A percentile compares a stretch with the other conserved stretches of the same genome.
Conservation (phyloP, 768 basidiomycete species). For the Mycena pura region DNA sequence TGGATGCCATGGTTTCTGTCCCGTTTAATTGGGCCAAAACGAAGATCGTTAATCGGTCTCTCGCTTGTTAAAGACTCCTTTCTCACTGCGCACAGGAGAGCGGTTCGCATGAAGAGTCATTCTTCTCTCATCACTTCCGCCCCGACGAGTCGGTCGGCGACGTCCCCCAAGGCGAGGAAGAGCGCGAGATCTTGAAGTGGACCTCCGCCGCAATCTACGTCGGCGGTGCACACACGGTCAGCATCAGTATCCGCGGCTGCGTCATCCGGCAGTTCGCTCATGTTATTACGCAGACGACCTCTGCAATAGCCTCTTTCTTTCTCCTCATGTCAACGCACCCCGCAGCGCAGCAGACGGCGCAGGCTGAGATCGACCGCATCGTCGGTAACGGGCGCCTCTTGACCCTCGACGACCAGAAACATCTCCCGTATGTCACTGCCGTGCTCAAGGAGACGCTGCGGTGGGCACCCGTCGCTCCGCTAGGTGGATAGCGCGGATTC, state of each 20-base stretch:
- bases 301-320: slow-evolving; percentile 32
- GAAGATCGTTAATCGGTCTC: slow-evolving; percentile 34
- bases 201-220: slow-evolving; percentile 20
- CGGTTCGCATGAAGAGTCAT: slow-evolving; percentile 38
- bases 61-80: background rate
- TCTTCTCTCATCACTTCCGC: slow-evolving; percentile 41
- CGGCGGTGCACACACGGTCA: slow-evolving; percentile 27
- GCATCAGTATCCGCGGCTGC: background rate
- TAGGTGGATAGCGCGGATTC: slow-evolving; percentile 4
- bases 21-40: slow-evolving; percentile 42
- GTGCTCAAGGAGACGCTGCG: slow-evolving; percentile 37
- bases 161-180: background rate
- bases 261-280: background rate
- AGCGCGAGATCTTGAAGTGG: slow-evolving; percentile 14
- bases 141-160: slow-evolving; percentile 32
- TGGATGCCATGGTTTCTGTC: slow-evolving; percentile 30
- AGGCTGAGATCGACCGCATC: slow-evolving; percentile 41
- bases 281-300: slow-evolving; percentile 29
- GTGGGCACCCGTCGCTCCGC: slow-evolving; percentile 26
- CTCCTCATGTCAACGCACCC: slow-evolving; percentile 35
- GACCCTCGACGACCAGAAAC: slow-evolving; percentile 33
- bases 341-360: slow-evolving; percentile 35
- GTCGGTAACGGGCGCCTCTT: slow-evolving; percentile 39
- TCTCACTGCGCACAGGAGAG: slow-evolving; percentile 20
- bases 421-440: slow-evolving; percentile 39